Percentiles rank a stretch among this genome's conserved stretches.
These are phyloP conservation scores for Larix kaempferi DNA, from an alignment of 75 land plant species.

Conservation along the genomic window DNA sequence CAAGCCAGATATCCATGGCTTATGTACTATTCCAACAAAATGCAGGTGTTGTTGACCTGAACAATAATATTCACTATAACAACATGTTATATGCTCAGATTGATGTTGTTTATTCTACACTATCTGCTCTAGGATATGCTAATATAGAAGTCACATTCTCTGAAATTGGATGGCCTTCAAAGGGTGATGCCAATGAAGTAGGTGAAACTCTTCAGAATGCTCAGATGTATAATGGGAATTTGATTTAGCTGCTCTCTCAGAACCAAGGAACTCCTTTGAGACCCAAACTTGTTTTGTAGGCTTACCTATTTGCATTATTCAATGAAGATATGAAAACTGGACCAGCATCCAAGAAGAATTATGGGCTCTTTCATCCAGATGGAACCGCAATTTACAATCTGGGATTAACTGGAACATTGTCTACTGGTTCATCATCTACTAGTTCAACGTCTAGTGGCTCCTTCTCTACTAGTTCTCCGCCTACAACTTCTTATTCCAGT, in stretches of 20 bases:
- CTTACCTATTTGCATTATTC: conserved; percentile 68
- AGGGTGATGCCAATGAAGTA: conserved; percentile 16
- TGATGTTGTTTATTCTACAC: conserved; percentile 63
- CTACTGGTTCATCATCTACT: background rate
- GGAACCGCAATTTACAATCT: conserved; percentile 26
- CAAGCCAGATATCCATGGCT: conserved; percentile 42
- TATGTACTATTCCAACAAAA: conserved; percentile 59
- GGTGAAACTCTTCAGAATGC: conserved; percentile 43
- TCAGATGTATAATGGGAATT: conserved; percentile 31
- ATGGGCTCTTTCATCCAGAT: conserved; percentile 54
- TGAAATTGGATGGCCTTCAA: conserved; percentile 87
- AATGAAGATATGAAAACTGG: conserved; percentile 73
- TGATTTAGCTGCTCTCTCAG: conserved; percentile 28
- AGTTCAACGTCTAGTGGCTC: background rate
- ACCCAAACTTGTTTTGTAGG: conserved; percentile 35
- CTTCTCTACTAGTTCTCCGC: background rate
- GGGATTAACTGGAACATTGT: background rate
- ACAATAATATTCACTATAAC: conserved; percentile 34
- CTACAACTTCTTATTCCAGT: background rate
- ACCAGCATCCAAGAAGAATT: conserved; percentile 52
- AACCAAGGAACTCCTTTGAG: conserved; percentile 49
- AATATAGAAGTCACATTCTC: conserved; percentile 60
- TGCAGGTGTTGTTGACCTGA: conserved; percentile 36
- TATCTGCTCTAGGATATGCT: conserved; percentile 50
- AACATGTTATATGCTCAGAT: conserved; percentile 74